phyloP scores from a whole-genome alignment of 192 early-diverging fungal species.

The Rhizoclosmatium globosum region DNA sequence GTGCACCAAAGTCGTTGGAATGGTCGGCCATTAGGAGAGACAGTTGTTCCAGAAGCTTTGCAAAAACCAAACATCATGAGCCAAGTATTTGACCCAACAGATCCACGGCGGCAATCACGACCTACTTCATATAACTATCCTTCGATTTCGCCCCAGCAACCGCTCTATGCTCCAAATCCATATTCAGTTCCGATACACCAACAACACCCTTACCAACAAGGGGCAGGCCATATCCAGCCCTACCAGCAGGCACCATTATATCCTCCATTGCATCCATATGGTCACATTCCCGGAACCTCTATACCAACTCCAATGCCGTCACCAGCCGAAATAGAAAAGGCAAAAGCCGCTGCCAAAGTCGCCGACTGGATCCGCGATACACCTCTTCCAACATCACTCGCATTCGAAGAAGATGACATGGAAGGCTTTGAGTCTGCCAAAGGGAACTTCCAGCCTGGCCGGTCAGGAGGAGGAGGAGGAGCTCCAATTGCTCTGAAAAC shows the following conservation, averaged over 20 bases:
- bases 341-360: not conserved
- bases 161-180: no score
- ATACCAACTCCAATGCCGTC: no score
- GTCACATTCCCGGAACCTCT: no score
- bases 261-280: no score
- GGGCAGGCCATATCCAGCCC: not conserved
- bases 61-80: not conserved
- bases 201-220: no score
- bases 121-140: no score
- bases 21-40: not conserved
- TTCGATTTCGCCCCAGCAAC: no score
- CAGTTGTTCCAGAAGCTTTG: not conserved
- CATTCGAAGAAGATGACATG: not conserved
- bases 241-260: not conserved
- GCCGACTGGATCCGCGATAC: constrained; percentile 16
- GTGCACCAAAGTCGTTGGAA: constrained; percentile 19
- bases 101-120: no score
- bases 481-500: not conserved
- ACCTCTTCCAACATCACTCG: constrained; percentile 21
- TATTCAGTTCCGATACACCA: no score
- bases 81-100: no score
- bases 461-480: not conserved
- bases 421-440: not conserved
- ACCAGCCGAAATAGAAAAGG: no score
- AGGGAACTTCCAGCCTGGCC: not conserved